Evolutionary conservation across 495 filamentous ascomycete species (phyloP), one percentile per base, ranked within the genome.

Genomic region (Parachaetomium inaequale): DNA sequence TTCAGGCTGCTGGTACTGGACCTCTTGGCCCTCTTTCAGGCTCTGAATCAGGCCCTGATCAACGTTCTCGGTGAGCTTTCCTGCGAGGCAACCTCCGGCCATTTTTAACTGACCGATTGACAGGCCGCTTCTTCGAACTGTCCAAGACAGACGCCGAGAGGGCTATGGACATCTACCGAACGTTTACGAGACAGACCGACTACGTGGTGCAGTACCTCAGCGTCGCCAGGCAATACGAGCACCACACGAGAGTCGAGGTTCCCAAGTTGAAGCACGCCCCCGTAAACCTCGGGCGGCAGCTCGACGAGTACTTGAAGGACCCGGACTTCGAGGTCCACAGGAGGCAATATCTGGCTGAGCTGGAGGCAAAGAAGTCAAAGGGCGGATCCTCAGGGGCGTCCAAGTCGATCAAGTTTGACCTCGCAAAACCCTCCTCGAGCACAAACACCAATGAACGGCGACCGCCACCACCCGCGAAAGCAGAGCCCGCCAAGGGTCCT

Each of bases 61-160:
- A 99, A 96, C 74, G 90, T 99, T 61, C 82, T 99, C 56, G 91
- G 94, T 94, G 82, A 66, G 83, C 60, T 10, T 4, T 23, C 31
- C 42, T 49, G 29, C 7, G 50, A 31, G 0, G 36, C 29, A 10
- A 15, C 46, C n/a, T 12, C 34, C 15, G 25, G 34, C 45, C 28
- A 19, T n/a, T 12, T 10, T 14, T 67, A 53, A 56, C 70, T 74
- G 34, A 74, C 47, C 11, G 26, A 21, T 8, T 47, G 25, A 26
- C 58, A 96, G 93, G 96, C 65, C 93, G 95, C 71, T 99, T 96
- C 72, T 98, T 99, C 66, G 94, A 99, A 76, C 93, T 99, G 91
- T 96, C 95, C 55, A 88, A 87, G 58, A 84, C 88, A 38, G 95
- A 99, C 75, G 95, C 95, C 53, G 89, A 96, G 72, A 85, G 93